phyloP scores from a whole-genome alignment of 495 filamentous ascomycete species.

The Penicillium bovifimosum region DNA sequence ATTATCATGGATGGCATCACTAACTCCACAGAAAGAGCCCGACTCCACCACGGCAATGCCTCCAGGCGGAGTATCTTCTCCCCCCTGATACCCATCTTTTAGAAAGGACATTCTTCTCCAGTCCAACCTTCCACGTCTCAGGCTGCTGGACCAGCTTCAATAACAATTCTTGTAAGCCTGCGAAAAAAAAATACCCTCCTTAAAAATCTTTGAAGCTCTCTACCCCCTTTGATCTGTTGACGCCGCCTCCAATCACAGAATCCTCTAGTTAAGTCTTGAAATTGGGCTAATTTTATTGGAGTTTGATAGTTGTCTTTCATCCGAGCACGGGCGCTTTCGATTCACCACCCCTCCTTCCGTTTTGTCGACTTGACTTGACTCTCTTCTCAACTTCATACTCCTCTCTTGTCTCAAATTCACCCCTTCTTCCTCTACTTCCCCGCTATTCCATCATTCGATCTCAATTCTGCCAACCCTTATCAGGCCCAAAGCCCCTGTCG shows the following conservation, averaged over 20 bases:
- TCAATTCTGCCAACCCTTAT: neutral
- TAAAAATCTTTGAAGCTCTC: no score
- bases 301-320: neutral
- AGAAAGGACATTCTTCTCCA: constrained; percentile 2
- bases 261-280: neutral
- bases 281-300: neutral
- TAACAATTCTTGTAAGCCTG: neutral
- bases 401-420: neutral
- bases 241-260: no score
- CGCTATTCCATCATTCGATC: constrained; percentile 9
- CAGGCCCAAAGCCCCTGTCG: constrained; percentile 17
- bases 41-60: constrained; percentile 4
- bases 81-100: constrained; percentile 1
- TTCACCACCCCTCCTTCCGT: constrained; percentile 7
- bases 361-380: neutral
- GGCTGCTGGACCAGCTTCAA: constrained; percentile 16
- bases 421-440: neutral
- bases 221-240: no score
- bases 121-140: neutral
- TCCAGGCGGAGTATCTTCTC: constrained; percentile 12
- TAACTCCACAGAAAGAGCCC: neutral
- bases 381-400: constrained; percentile 10
- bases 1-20: neutral
- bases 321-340: neutral
- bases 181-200: no score